Percentiles rank a stretch among this genome's conserved stretches.
Conservation (phyloP, 2,329 filamentous ascomycete species). For the Ceratocystis diversiconidia region DNA sequence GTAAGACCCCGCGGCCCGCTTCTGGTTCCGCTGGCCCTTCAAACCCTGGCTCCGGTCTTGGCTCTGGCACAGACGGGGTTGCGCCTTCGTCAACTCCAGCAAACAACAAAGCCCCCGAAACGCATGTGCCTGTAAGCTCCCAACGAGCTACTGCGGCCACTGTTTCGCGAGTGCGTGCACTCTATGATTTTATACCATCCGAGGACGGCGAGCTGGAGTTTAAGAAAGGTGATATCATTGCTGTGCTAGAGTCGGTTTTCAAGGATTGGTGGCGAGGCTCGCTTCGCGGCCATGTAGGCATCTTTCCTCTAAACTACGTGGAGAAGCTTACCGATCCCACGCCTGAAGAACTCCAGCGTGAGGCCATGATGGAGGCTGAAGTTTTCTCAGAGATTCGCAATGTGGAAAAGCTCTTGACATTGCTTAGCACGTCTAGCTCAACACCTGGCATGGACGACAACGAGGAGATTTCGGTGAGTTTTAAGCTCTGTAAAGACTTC, state of each 20-base stretch:
- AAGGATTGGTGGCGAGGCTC: conserved; percentile 99
- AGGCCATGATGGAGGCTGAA: conserved; percentile 83
- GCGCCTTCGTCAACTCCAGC: background rate
- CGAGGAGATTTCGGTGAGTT: conserved; percentile 75
- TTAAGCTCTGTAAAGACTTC: background rate
- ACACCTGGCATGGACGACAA: conserved; percentile 78
- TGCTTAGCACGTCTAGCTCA: conserved; percentile 76
- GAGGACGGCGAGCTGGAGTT: conserved; percentile 93
- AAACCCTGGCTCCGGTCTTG: conserved; percentile 23
- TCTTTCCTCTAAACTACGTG: conserved; percentile 97
- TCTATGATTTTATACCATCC: conserved; percentile 89
- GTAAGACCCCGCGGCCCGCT: conserved; percentile 33
- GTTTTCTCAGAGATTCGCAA: conserved; percentile 53
- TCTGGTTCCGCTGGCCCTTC: conserved; percentile 21
- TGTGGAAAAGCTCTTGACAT: conserved; percentile 59
- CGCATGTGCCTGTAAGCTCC: conserved; percentile 45
- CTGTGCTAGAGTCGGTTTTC: conserved; percentile 91
- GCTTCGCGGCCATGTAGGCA: conserved; percentile 83
- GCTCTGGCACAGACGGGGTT: background rate
- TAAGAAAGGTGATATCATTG: conserved; percentile 91
- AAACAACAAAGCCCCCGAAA: background rate
- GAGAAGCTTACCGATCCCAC: conserved; percentile 95
- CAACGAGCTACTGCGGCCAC: conserved; percentile 83
- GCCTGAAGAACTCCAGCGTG: conserved; percentile 80
- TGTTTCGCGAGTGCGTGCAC: conserved; percentile 80